phyloP scores from a whole-genome alignment of 2,329 filamentous ascomycete genomes.

The Esteya vermicola region DNA sequence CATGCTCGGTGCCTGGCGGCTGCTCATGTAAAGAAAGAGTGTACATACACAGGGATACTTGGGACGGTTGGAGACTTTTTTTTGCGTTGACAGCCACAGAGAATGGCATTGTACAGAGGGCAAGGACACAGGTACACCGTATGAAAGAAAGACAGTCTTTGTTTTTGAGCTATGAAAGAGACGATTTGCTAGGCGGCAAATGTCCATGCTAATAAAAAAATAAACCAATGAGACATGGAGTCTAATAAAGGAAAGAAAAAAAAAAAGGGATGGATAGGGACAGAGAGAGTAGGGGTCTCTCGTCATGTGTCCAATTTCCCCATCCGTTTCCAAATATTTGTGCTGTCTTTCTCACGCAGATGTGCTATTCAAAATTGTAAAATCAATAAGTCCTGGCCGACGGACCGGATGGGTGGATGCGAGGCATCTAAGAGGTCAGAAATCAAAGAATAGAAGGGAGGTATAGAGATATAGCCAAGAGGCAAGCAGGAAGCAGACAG shows the following conservation, averaged over 20 bases:
- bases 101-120: too few species aligned
- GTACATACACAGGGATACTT: neutral
- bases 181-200: neutral
- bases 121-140: too few species aligned
- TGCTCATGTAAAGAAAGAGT: constrained; percentile 39
- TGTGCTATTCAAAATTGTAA: too few species aligned
- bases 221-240: neutral
- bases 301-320: neutral
- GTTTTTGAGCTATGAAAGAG: neutral
- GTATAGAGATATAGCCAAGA: too few species aligned
- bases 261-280: neutral
- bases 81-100: too few species aligned
- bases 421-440: neutral
- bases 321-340: too few species aligned
- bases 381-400: too few species aligned
- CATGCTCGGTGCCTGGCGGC: constrained; percentile 54
- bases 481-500: neutral
- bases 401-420: too few species aligned
- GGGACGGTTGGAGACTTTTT: neutral
- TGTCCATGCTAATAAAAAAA: neutral
- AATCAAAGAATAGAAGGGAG: neutral
- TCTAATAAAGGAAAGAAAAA: neutral
- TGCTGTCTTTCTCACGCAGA: too few species aligned
- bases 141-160: too few species aligned
- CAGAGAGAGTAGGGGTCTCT: neutral